Percentiles rank a stretch among this genome's conserved stretches.
Evolutionary conservation across 116 monocot genomes (phyloP).

Genomic region (Phalaenopsis hybrid): DNA sequence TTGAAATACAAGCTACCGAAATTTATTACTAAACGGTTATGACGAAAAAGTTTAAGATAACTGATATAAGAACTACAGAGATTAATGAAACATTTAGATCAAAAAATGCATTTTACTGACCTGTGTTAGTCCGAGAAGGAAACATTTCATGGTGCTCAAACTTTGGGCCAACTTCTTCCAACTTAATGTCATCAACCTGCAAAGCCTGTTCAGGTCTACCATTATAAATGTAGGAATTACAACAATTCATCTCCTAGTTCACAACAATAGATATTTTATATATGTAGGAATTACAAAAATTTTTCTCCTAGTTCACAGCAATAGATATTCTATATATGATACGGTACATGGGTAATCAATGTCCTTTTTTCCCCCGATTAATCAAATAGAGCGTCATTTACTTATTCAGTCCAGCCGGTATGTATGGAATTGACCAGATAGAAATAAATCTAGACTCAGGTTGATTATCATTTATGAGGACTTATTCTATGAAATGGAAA

Average conservation of each 20-base stretch:
- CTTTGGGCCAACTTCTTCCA: conserved; percentile 78
- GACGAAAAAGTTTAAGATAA: not conserved
- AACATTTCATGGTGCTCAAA: conserved; percentile 97
- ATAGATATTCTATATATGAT: not conserved
- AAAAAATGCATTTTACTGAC: conserved; percentile 16
- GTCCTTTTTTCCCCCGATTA: not conserved
- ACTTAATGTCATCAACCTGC: conserved; percentile 72
- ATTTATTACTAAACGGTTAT: not conserved
- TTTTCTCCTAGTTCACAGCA: too few relatives aligned
- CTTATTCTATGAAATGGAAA: not conserved
- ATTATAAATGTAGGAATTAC: not conserved
- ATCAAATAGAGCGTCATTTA: not conserved
- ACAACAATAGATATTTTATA: too few relatives aligned
- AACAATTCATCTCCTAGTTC: not conserved
- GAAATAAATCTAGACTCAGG: not conserved
- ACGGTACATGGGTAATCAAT: not conserved
- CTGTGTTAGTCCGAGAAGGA: conserved; percentile 93
- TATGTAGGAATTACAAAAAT: too few relatives aligned
- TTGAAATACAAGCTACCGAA: not conserved
- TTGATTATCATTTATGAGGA: not conserved
- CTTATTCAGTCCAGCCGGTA: not conserved
- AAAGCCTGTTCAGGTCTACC: conserved; percentile 30
- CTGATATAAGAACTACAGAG: not conserved
- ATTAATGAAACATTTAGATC: not conserved
- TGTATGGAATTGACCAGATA: not conserved